A percentile compares a stretch with the other conserved stretches of the same genome.
These are phyloP conservation scores for Mrakiaceae sp. DNA, from an alignment of 1,284 basidiomycete genomes.

Conservation along the genomic window DNA sequence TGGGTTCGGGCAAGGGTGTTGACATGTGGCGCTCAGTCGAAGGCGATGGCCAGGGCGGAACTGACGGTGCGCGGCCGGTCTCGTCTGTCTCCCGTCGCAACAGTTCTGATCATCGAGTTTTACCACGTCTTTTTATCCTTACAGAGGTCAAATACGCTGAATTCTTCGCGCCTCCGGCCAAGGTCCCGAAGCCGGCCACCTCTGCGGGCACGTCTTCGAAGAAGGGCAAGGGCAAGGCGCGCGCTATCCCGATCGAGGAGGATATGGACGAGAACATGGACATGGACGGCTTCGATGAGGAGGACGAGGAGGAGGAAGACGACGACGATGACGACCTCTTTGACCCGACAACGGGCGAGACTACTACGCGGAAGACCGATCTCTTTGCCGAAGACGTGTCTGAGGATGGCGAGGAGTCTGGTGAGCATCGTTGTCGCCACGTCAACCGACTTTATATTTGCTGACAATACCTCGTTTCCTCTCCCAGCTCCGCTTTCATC, in stretches of 20 bases:
- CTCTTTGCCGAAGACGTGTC: conserved; percentile 44
- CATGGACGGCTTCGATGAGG: conserved; percentile 19
- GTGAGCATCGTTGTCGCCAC: conserved; percentile 12
- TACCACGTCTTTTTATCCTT: not conserved
- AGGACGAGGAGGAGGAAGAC: conserved; percentile 18
- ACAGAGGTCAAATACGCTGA: conserved; percentile 37
- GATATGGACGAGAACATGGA: conserved; percentile 25
- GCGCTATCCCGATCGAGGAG: conserved; percentile 30
- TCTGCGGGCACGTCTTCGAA: not conserved
- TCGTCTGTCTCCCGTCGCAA: too few species aligned
- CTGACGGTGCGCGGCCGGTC: conserved; percentile 5
- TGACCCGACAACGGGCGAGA: not conserved
- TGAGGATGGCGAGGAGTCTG: conserved; percentile 28
- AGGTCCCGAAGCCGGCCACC: conserved; percentile 5
- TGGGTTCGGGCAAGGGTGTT: conserved; percentile 2
- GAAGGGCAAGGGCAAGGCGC: conserved; percentile 22
- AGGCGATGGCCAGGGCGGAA: conserved; percentile 10
- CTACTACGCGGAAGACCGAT: conserved; percentile 32
- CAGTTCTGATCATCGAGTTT: not conserved
- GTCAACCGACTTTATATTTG: conserved; percentile 12
- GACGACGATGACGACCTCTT: conserved; percentile 15
- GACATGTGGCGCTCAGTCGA: conserved; percentile 15
- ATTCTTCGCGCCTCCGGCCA: conserved; percentile 50
- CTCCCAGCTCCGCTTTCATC: conserved; percentile 33
- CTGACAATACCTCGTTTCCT: not conserved